Base-by-base conservation (phyloP, 257 asterid species). In the Coffea canephora region DNA sequence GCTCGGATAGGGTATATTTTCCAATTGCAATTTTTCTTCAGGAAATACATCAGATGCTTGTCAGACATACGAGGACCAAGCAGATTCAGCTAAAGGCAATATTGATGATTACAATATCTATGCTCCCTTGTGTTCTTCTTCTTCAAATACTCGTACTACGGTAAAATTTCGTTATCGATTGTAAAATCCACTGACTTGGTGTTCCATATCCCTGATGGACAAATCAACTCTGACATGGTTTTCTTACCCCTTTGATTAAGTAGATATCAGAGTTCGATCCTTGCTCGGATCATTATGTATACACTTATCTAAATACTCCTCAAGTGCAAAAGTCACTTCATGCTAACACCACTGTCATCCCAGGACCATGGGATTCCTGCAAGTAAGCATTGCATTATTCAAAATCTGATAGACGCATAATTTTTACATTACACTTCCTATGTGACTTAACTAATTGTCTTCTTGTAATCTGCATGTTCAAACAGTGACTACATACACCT, bases 311-410 rank as follows among this genome's bases (percentile, higher is more conserved):
- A 18, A 92, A 90, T 85, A 80, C 41, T 16, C 87, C 81, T 0
- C 84, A 76, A 13, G 94, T 90, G 67, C 97, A 92, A 77, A 79
- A 85, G 73, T 86, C 89, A 8, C 80, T 90, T 48, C 92, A 92
- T 76, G 91, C 89, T 3, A 87, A 89, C 65, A 78, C 82, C 48
- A 85, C 84, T 0, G 88, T 88, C 31, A n/a, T 83, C 59, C 85
- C 89, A 1, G 87, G 86, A 57, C 77, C 81, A 8, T 90, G 97
- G 93, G 11, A 50, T 2, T 18, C 39, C 55, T 90, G 94, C 94
- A 88, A 82, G 97, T 90, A 73, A 1, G 78, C 57, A 39, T 39
- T 39, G 27, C 27, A 27, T 27, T 27, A 27, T 27, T 27, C 27
- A 27, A 27, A 27, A 27, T 27, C 27, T 27, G 27, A 27, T 27